Conservation (phyloP, 495 filamentous ascomycete species). For the Podospora pseudopauciseta region DNA sequence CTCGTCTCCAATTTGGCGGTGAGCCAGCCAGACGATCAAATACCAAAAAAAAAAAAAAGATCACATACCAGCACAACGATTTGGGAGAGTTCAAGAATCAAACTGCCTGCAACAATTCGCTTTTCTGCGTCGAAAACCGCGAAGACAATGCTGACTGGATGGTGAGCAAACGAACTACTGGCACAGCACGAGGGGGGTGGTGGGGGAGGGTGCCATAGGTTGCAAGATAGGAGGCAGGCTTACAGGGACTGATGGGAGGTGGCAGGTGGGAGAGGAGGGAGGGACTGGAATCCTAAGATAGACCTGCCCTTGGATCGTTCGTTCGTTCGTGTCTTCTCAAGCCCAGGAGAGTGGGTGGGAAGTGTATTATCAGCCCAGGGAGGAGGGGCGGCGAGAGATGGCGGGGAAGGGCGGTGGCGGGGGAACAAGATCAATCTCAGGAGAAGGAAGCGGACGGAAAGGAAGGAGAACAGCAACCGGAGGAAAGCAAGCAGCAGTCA, state of each 20-base stretch:
- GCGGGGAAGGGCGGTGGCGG: not conserved
- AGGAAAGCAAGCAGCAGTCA: not conserved
- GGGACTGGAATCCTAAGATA: not conserved
- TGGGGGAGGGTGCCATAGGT: not conserved
- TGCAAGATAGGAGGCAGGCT: not conserved
- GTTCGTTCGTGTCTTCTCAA: not conserved
- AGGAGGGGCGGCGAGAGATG: not conserved
- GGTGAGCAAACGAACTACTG: not conserved
- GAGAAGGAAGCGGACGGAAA: not conserved
- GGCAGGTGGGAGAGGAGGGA: not conserved
- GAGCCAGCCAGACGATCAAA: not conserved
- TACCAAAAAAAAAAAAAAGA: not conserved
- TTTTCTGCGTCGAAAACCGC: not conserved
- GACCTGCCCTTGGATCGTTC: not conserved
- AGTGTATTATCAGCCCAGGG: conserved; percentile 5
- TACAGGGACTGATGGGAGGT: not conserved
- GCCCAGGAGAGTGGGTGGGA: not conserved
- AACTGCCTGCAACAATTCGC: not conserved
- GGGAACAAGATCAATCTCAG: not conserved
- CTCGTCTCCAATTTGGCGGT: not conserved
- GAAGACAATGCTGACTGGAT: not conserved
- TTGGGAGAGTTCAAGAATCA: not conserved
- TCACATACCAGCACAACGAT: not conserved
- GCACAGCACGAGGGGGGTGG: not conserved
- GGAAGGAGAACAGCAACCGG: not conserved